Percentiles rank a stretch among this genome's conserved stretches.
phyloP scores from a whole-genome alignment of 2,329 filamentous ascomycete genomes.

The Clonostachys byssicola region DNA sequence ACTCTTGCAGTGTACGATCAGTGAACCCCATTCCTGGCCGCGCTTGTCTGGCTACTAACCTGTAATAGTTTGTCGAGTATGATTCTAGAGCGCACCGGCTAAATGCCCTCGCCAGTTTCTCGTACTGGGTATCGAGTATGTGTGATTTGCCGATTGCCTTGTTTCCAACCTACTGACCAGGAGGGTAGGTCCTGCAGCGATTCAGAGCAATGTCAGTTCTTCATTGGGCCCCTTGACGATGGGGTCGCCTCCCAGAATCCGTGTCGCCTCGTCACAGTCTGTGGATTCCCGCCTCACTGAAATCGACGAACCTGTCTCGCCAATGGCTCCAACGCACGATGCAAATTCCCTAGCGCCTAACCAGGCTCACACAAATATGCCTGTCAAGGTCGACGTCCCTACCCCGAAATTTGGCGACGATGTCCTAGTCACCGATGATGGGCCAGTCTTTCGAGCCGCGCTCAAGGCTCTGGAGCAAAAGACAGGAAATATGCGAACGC shows the following conservation, averaged over 20 bases:
- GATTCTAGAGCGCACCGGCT: slow-evolving; percentile 88
- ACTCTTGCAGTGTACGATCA: slow-evolving; percentile 75
- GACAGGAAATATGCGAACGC: slow-evolving; percentile 86
- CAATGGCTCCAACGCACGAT: slow-evolving; percentile 35
- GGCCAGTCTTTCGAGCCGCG: slow-evolving; percentile 90
- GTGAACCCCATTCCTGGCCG: neutral
- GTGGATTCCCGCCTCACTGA: slow-evolving; percentile 77
- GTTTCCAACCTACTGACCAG: neutral
- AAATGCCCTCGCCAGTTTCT: slow-evolving; percentile 85
- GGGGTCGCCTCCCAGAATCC: slow-evolving; percentile 68
- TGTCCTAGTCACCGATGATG: slow-evolving; percentile 81
- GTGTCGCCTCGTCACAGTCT: slow-evolving; percentile 83
- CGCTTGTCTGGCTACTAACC: slow-evolving; percentile 13
- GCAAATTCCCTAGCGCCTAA: slow-evolving; percentile 15
- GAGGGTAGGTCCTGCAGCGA: slow-evolving; percentile 17
- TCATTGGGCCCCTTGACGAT: slow-evolving; percentile 72
- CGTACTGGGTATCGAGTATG: slow-evolving; percentile 88
- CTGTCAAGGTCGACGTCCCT: slow-evolving; percentile 81
- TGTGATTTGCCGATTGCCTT: slow-evolving; percentile 3
- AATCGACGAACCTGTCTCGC: slow-evolving; percentile 62
- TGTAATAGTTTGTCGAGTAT: slow-evolving; percentile 82
- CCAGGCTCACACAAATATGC: slow-evolving; percentile 27
- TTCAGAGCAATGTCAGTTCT: slow-evolving; percentile 56
- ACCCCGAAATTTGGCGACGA: slow-evolving; percentile 84
- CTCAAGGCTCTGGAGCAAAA: slow-evolving; percentile 97